Evolutionary conservation across 1,284 basidiomycete species (phyloP).

Genomic region (Leccinum brunneo-olivaceum): DNA sequence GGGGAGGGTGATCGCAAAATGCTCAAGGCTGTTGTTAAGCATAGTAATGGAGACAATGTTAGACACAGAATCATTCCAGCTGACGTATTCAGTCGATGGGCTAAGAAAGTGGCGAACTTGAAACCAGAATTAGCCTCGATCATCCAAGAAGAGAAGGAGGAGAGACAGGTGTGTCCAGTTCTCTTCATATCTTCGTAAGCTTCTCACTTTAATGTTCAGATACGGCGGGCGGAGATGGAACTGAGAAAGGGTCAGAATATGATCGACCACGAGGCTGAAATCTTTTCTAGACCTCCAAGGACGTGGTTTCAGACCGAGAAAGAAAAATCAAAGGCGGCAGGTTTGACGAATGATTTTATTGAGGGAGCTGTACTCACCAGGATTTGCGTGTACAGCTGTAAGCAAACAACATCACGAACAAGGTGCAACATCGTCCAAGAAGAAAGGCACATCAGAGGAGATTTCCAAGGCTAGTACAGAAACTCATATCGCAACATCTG

Average conservation of each 20-base stretch:
- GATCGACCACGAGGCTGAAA: constrained; percentile 92
- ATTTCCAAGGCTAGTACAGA: constrained; percentile 16
- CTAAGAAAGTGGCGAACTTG: constrained; percentile 63
- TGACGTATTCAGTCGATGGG: constrained; percentile 74
- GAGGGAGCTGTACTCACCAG: constrained; percentile 1
- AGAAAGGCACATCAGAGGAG: constrained; percentile 16
- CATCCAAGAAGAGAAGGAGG: constrained; percentile 90
- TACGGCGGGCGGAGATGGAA: constrained; percentile 94
- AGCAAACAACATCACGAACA: constrained; percentile 71
- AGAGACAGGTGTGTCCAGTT: constrained; percentile 65
- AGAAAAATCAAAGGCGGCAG: constrained; percentile 78
- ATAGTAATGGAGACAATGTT: constrained; percentile 72
- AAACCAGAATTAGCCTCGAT: constrained; percentile 81
- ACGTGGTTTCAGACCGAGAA: constrained; percentile 96
- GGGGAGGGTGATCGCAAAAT: constrained; percentile 96
- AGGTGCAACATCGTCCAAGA: constrained; percentile 36
- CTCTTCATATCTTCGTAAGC: constrained; percentile 7
- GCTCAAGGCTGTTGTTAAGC: constrained; percentile 94
- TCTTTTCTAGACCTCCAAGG: constrained; percentile 86
- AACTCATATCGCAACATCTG: not conserved
- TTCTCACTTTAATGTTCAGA: constrained; percentile 34
- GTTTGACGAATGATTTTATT: constrained; percentile 36
- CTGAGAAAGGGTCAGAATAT: constrained; percentile 93
- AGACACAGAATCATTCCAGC: constrained; percentile 84
- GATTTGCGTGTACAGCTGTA: constrained; percentile 39